Evolutionary conservation across 2,329 filamentous ascomycete species (phyloP).

Genomic region (Anthostomella pinea): DNA sequence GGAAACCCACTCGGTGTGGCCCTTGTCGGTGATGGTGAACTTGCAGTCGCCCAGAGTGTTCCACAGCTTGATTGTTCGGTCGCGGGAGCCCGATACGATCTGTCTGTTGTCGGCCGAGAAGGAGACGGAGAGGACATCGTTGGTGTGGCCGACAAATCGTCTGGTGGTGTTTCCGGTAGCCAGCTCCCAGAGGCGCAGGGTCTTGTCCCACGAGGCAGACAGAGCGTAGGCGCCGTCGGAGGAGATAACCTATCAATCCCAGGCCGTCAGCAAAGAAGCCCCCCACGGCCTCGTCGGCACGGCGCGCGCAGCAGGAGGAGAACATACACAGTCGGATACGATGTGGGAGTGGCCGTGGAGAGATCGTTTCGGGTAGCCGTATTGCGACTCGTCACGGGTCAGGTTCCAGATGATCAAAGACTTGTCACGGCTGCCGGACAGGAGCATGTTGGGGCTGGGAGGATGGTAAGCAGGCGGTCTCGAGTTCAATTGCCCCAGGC

Average conservation of each 20-base stretch:
- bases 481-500: conserved; percentile 12
- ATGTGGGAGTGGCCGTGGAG: conserved; percentile 99
- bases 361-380: conserved; percentile 98
- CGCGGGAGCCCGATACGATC: conserved; percentile 97
- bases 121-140: conserved; percentile 98
- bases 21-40: conserved; percentile 99
- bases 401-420: conserved; percentile 99
- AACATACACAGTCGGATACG: conserved; percentile 98
- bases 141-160: conserved; percentile 98
- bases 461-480: conserved; percentile 28
- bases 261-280: conserved; percentile 29
- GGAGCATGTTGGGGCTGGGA: conserved; percentile 94
- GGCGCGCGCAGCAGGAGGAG: not conserved
- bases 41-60: conserved; percentile 99
- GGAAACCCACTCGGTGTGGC: conserved; percentile 99
- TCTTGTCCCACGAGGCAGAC: conserved; percentile 99
- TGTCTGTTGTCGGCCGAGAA: conserved; percentile 99
- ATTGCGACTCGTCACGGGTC: conserved; percentile 95
- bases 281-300: too few species aligned
- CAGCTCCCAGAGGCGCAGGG: conserved; percentile 98
- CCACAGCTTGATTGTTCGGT: conserved; percentile 99
- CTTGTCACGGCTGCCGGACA: conserved; percentile 97
- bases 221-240: conserved; percentile 99
- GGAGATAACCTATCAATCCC: conserved; percentile 78
- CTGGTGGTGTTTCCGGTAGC: conserved; percentile 95